phyloP scores from a whole-genome alignment of 345 rosid species.

The Gossypium longicalyx region DNA sequence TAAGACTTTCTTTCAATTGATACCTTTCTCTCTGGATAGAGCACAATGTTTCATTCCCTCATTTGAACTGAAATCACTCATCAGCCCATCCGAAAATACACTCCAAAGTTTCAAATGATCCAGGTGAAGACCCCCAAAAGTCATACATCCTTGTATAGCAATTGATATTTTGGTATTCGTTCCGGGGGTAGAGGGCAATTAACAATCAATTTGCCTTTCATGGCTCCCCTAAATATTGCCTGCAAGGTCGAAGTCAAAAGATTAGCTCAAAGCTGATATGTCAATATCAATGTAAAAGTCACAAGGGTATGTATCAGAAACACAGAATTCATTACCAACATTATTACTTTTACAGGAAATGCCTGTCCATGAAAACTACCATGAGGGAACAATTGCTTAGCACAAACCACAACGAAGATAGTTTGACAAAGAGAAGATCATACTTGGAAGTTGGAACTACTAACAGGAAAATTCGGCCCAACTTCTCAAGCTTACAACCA shows the following conservation, averaged over 20 bases:
- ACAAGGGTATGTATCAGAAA: background rate
- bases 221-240: constrained; percentile 87
- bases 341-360: background rate
- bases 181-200: constrained; percentile 73
- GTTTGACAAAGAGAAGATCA: background rate
- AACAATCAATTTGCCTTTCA: constrained; percentile 92
- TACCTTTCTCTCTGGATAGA: background rate
- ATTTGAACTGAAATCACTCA: background rate
- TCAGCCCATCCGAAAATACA: background rate
- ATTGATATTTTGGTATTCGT: constrained; percentile 73
- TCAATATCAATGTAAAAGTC: background rate
- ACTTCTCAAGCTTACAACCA: background rate
- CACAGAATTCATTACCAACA: background rate
- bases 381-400: background rate
- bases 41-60: background rate
- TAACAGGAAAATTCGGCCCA: background rate
- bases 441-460: background rate
- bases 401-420: background rate
- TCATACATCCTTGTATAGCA: constrained; percentile 67
- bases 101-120: background rate
- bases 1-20: background rate
- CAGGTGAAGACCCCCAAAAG: background rate
- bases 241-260: constrained; percentile 22
- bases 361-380: background rate
- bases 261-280: background rate